These are phyloP conservation scores for Phytophthora idaei DNA, from an alignment of 352 stramenopile species.

Conservation along the genomic window DNA sequence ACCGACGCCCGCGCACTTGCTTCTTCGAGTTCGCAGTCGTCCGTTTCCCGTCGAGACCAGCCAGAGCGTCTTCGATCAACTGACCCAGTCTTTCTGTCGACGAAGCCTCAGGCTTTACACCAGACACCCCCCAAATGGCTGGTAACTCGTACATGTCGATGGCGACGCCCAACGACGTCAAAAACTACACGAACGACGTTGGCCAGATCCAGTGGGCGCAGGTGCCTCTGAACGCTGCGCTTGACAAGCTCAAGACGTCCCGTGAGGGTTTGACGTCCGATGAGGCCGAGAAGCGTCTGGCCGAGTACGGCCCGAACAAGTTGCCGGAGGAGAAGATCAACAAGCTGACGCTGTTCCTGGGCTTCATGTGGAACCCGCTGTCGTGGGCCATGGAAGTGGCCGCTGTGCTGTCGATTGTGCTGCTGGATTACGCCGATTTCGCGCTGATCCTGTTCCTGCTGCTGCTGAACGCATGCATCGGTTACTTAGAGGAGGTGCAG, in stretches of 20 bases:
- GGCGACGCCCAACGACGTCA: slow-evolving; percentile 76
- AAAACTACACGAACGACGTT: slow-evolving; percentile 83
- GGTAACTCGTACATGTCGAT: slow-evolving; percentile 79
- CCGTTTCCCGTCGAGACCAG: slow-evolving; percentile 28
- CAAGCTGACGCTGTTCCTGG: slow-evolving; percentile 78
- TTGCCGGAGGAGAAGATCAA: slow-evolving; percentile 80
- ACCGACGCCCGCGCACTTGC: slow-evolving; percentile 30
- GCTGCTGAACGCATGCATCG: slow-evolving; percentile 76
- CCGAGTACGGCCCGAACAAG: slow-evolving; percentile 84
- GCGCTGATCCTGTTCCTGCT: slow-evolving; percentile 73
- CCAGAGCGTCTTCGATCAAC: slow-evolving; percentile 22
- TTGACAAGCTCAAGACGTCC: slow-evolving; percentile 83
- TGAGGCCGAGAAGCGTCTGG: slow-evolving; percentile 74
- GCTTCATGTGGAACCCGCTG: slow-evolving; percentile 86
- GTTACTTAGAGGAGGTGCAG: slow-evolving; percentile 86
- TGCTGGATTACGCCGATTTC: slow-evolving; percentile 83
- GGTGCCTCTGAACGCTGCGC: slow-evolving; percentile 75
- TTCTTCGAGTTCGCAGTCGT: slow-evolving; percentile 21
- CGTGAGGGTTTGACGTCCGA: slow-evolving; percentile 73
- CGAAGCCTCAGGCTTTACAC: slow-evolving; percentile 28
- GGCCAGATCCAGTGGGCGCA: slow-evolving; percentile 79
- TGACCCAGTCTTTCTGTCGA: slow-evolving; percentile 9
- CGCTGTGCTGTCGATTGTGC: slow-evolving; percentile 72
- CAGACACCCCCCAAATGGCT: slow-evolving; percentile 54
- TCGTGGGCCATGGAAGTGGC: slow-evolving; percentile 85